Evolutionary conservation across 768 basidiomycete genomes (phyloP).

Genomic region (Holtermannia corniformis): DNA sequence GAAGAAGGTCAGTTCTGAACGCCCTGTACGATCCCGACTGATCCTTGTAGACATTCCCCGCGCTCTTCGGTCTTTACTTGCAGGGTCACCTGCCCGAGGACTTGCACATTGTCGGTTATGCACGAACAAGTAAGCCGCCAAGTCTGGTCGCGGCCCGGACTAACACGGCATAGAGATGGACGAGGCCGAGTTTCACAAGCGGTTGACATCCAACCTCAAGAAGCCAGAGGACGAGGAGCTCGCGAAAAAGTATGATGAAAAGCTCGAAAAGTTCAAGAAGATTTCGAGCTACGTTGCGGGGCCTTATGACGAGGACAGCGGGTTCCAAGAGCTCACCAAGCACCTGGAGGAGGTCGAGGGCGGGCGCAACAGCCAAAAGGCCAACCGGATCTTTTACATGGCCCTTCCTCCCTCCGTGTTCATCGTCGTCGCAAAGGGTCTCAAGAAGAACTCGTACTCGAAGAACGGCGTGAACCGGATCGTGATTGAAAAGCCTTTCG

Average conservation of each 20-base stretch:
- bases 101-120: slow-evolving; percentile 89
- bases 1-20: slow-evolving; percentile 64
- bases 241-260: slow-evolving; percentile 44
- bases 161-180: slow-evolving; percentile 26
- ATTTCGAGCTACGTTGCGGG: slow-evolving; percentile 74
- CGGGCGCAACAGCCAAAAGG: slow-evolving; percentile 31
- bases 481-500: slow-evolving; percentile 98
- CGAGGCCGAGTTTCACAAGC: slow-evolving; percentile 65
- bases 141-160: neutral
- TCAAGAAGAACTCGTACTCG: slow-evolving; percentile 72
- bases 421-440: slow-evolving; percentile 70
- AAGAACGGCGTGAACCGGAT: slow-evolving; percentile 71
- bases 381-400: slow-evolving; percentile 85
- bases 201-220: slow-evolving; percentile 78
- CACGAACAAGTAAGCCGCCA: slow-evolving; percentile 56
- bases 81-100: slow-evolving; percentile 70
- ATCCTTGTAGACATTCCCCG: slow-evolving; percentile 77
- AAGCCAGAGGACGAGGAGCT: slow-evolving; percentile 53
- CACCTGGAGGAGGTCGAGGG: slow-evolving; percentile 70
- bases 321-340: slow-evolving; percentile 67
- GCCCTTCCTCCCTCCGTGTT: slow-evolving; percentile 97
- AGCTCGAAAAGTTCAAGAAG: slow-evolving; percentile 75
- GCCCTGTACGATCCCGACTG: neutral
- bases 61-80: slow-evolving; percentile 79
- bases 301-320: slow-evolving; percentile 71